Percentiles rank a stretch among this genome's conserved stretches.
phyloP scores from a whole-genome alignment of 1,284 basidiomycete genomes.

The Puccinia coronata region DNA sequence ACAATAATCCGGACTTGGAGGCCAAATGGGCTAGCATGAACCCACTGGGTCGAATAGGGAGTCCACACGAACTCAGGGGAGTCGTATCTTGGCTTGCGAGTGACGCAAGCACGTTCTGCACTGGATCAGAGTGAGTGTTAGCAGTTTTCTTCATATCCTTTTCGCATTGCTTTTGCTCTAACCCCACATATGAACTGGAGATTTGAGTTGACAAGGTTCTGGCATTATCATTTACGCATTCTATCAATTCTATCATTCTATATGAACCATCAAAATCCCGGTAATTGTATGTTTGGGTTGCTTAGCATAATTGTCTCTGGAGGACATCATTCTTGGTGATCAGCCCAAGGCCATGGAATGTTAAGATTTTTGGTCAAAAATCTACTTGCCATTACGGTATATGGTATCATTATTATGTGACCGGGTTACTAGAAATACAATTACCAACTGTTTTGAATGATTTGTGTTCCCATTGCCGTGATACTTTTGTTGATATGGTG shows the following conservation, averaged over 20 bases:
- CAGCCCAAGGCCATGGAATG: too few relatives aligned
- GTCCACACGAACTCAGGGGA: conserved; percentile 75
- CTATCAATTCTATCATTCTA: neutral
- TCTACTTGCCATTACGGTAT: neutral
- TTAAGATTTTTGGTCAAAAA: too few relatives aligned
- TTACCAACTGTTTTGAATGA: too few relatives aligned
- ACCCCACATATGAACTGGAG: neutral
- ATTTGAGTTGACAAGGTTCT: neutral
- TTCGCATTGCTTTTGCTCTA: neutral
- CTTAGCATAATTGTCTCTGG: conserved; percentile 56
- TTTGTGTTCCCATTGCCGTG: too few relatives aligned
- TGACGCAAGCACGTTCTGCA: conserved; percentile 58
- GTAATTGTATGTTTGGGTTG: neutral
- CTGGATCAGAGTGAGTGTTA: conserved; percentile 52
- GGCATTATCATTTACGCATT: too few relatives aligned
- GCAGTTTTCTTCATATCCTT: neutral
- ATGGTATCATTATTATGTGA: too few relatives aligned
- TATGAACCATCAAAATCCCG: conserved; percentile 48
- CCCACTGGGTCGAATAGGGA: conserved; percentile 73
- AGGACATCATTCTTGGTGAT: conserved; percentile 59
- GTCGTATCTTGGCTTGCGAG: conserved; percentile 73
- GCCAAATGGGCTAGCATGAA: conserved; percentile 74
- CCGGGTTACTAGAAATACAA: too few relatives aligned
- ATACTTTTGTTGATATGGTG: too few relatives aligned
- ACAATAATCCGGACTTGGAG: conserved; percentile 69